Evolutionary conservation across 2,329 filamentous ascomycete genomes (phyloP).

Genomic region (Aspergillus pseudoglaucus): DNA sequence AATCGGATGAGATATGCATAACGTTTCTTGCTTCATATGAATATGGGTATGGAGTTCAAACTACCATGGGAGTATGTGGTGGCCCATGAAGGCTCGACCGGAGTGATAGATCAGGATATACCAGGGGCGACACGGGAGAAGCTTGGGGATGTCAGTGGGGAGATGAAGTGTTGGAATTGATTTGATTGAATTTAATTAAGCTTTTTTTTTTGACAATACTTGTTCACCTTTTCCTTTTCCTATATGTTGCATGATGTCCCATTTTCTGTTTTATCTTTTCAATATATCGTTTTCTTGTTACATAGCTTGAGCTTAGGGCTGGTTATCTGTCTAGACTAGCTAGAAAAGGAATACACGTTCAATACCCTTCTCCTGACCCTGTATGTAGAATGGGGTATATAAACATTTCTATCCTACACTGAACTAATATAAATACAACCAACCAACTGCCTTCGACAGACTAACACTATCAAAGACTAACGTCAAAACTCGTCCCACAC

Average conservation of each 20-base stretch:
- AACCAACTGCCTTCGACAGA: not conserved
- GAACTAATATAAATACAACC: not conserved
- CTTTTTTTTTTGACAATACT: constrained; percentile 5
- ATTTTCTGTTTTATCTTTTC: constrained; percentile 2
- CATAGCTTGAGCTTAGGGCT: not conserved
- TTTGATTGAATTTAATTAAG: not conserved
- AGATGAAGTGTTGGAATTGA: not conserved
- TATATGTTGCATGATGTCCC: constrained; percentile 1
- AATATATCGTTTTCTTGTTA: not conserved
- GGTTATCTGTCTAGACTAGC: no score
- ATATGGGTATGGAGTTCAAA: not conserved
- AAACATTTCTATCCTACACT: not conserved
- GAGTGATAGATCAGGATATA: no score
- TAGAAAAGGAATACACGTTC: no score
- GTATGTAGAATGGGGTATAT: not conserved
- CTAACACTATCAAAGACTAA: constrained; percentile 48
- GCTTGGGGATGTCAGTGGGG: not conserved
- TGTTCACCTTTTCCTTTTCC: constrained; percentile 6
- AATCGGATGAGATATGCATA: constrained; percentile 1
- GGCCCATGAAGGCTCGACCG: not conserved
- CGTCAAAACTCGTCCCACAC: constrained; percentile 95
- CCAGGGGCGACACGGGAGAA: no score
- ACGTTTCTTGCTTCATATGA: constrained; percentile 3
- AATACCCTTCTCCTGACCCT: no score
- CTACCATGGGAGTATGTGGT: not conserved